phyloP scores from a whole-genome alignment of 1,139 yeast species.

The Yamadazyma triangularis region DNA sequence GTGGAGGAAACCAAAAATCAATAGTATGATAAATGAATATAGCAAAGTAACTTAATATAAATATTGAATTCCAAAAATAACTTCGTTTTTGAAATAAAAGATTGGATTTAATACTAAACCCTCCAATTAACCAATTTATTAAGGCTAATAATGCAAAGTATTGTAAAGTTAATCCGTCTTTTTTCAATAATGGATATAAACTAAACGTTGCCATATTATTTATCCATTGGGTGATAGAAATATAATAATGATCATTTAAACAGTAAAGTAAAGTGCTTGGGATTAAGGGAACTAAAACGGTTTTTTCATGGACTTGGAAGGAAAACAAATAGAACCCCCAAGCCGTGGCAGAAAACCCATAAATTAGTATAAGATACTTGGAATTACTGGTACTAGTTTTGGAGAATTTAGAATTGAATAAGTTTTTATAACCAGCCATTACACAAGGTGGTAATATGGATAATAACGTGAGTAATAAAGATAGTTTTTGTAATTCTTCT shows the following conservation, averaged over 20 bases:
- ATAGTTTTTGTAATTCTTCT: conserved; percentile 56
- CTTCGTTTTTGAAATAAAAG: conserved; percentile 34
- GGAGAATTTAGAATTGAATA: conserved; percentile 28
- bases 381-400: conserved; percentile 14
- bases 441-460: conserved; percentile 67
- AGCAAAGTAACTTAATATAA: conserved; percentile 54
- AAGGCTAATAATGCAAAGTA: conserved; percentile 56
- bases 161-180: conserved; percentile 72
- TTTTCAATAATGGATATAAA: conserved; percentile 78
- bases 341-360: conserved; percentile 80
- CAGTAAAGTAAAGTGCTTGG: conserved; percentile 74
- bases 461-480: conserved; percentile 59
- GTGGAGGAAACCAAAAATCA: conserved; percentile 53
- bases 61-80: conserved; percentile 53
- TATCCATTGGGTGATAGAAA: conserved; percentile 81
- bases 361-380: conserved; percentile 28
- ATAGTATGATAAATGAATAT: conserved; percentile 49
- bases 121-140: conserved; percentile 84
- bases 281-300: conserved; percentile 78
- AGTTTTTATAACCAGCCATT: conserved; percentile 49
- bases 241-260: conserved; percentile 52
- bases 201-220: conserved; percentile 82
- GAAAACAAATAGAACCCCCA: conserved; percentile 88
- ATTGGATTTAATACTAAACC: conserved; percentile 22
- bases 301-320: conserved; percentile 94